Conservation (phyloP, 2,329 filamentous ascomycete genomes). For the Colletotrichum musicola region DNA sequence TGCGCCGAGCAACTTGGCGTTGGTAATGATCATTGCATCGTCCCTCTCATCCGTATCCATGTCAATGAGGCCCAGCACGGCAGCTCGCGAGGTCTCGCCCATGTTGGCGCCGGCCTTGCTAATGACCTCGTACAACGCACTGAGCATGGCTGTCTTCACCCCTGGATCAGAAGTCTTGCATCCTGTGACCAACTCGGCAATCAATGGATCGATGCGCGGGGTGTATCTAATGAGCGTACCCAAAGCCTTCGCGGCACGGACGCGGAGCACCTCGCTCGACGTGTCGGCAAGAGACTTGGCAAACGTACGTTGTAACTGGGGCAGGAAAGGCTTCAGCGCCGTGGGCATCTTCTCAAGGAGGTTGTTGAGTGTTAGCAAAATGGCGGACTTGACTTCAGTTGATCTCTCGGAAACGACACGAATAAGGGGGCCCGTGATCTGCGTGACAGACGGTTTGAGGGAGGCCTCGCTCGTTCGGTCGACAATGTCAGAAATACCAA, state of each 20-base stretch:
- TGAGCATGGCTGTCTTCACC: slow-evolving; percentile 95
- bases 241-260: slow-evolving; percentile 90
- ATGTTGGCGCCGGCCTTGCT: slow-evolving; percentile 95
- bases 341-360: slow-evolving; percentile 95
- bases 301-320: slow-evolving; percentile 96
- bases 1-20: slow-evolving; percentile 89
- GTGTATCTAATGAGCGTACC: slow-evolving; percentile 97
- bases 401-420: slow-evolving; percentile 97
- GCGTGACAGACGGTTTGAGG: slow-evolving; percentile 94
- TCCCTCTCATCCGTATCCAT: slow-evolving; percentile 82
- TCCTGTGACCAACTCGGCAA: slow-evolving; percentile 92
- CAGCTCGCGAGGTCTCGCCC: slow-evolving; percentile 87
- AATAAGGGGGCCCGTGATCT: slow-evolving; percentile 97
- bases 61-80: slow-evolving; percentile 92
- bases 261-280: slow-evolving; percentile 88
- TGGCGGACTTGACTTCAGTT: slow-evolving; percentile 95
- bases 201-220: slow-evolving; percentile 93
- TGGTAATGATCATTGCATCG: slow-evolving; percentile 85
- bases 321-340: slow-evolving; percentile 95
- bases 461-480: slow-evolving; percentile 90
- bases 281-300: slow-evolving; percentile 95
- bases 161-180: slow-evolving; percentile 90
- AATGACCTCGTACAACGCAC: slow-evolving; percentile 95
- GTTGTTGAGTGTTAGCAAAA: slow-evolving; percentile 93
- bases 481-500: slow-evolving; percentile 95